Base-by-base conservation (phyloP, 1,284 basidiomycete genomes). In the Malassezia yamatoensis region DNA sequence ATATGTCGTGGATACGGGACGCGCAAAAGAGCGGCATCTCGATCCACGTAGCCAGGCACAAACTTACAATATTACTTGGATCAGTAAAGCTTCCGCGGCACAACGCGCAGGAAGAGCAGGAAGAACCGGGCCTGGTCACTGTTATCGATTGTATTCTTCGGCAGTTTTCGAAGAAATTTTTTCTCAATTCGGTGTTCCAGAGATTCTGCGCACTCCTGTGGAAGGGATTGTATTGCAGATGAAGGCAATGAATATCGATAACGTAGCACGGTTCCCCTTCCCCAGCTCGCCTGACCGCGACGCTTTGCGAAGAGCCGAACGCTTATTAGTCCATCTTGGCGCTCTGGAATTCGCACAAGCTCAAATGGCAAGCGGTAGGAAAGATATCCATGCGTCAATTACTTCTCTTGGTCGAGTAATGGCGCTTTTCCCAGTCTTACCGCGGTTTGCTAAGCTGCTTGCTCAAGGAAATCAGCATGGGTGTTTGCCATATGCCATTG, bases 191-290 rank as follows among this genome's bases (percentile, higher is more conserved):
- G 82, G 88, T 0, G 78, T 83, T 58, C 93, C 94, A 2, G 94
- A 99, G 76, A 94, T 98, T 60, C 80, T 91, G 42, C 85, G 93
- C 29, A 91, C 89, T 78, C 93, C 94, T 0, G 93, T 98, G 66
- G 94, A 98, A 68, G 91, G 91, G 0, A 84, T 98, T 21, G 89
- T 98, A 11, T 80, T 98, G 35, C 90, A 96, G 76, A 98, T 99
- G 94, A 98, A 99, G 80, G 85, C 85, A 73, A 96, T 99, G 91
- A 90, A 96, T 72, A 91, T 99, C 59, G 91, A 96, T 69, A 82
- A 88, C 0, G 90, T 98, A 20, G 81, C 88, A 66, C 96, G 96
- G 76, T 99, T 99, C 75, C 94, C 94, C 10, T 98, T 98, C 78
- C 94, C 94, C 0, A 96, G 94, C 0, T 85, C 93, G 9, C 94